These are phyloP conservation scores for Eleusine indica DNA, from an alignment of 176 grass and related monocot species.

Conservation along the genomic window DNA sequence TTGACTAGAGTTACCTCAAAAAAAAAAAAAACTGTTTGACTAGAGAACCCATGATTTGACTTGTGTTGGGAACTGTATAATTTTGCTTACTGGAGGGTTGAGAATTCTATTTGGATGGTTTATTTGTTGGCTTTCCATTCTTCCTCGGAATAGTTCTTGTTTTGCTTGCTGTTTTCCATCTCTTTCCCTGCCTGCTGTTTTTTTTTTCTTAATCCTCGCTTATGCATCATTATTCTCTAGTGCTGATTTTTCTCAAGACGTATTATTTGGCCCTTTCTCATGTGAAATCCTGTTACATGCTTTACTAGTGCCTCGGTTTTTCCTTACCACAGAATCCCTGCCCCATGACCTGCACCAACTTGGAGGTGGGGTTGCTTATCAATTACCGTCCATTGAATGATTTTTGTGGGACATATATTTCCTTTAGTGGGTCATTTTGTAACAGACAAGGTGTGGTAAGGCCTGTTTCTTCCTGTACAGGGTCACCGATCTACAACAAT, in stretches of 20 bases:
- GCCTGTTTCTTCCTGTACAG: conserved; percentile 12
- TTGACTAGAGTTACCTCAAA: too few species aligned
- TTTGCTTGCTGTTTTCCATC: background rate
- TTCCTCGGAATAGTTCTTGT: background rate
- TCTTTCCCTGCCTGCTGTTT: background rate
- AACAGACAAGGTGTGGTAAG: conserved; percentile 19
- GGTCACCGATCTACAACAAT: background rate
- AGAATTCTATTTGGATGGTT: background rate
- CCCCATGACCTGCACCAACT: conserved; percentile 34
- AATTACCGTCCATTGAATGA: conserved; percentile 23
- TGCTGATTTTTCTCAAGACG: background rate
- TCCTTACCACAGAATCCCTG: conserved; percentile 32
- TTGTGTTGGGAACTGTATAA: background rate
- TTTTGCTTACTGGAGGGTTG: background rate
- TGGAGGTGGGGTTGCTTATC: conserved; percentile 43
- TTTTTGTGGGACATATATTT: conserved; percentile 17
- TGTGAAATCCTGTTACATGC: conserved; percentile 4
- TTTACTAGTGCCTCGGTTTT: conserved; percentile 12
- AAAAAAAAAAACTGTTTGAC: background rate
- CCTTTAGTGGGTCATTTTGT: conserved; percentile 24
- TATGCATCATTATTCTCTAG: background rate
- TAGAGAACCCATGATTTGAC: background rate
- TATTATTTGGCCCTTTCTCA: background rate
- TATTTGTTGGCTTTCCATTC: background rate
- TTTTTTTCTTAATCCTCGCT: background rate